Conservation (phyloP, 257 asterid genomes). For the Solanum virginianum region DNA sequence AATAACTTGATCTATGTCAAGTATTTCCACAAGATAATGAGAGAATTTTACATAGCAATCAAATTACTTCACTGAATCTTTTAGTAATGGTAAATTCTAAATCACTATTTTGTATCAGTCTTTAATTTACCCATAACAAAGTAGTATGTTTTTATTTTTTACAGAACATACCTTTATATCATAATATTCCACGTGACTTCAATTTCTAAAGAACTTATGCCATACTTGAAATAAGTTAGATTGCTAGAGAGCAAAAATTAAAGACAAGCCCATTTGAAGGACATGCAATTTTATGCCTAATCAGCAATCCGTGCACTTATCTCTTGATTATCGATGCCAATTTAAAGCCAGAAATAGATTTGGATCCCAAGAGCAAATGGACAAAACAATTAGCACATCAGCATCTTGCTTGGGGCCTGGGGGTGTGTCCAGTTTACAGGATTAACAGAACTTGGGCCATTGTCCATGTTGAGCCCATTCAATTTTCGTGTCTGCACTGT, state of each 20-base stretch:
- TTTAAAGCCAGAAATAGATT: not conserved
- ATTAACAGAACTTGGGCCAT: not conserved
- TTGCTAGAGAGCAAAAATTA: no score
- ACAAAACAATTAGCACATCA: not conserved
- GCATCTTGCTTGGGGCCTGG: not conserved
- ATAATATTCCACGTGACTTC: no score
- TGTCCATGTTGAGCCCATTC: not conserved
- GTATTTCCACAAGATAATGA: not conserved
- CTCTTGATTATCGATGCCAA: not conserved
- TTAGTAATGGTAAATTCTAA: not conserved
- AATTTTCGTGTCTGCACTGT: not conserved
- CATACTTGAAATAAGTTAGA: no score
- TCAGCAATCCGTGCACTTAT: not conserved
- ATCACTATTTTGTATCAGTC: not conserved
- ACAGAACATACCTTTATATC: no score
- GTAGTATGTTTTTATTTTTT: no score
- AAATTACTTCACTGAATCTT: not conserved
- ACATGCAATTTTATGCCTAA: not conserved
- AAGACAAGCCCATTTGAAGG: no score
- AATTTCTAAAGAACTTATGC: no score
- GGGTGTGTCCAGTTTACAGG: not conserved
- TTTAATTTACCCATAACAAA: no score
- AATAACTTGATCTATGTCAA: not conserved
- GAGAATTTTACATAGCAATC: not conserved
- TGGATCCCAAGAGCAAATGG: not conserved